Percentiles rank a stretch among this genome's conserved stretches.
phyloP scores from a whole-genome alignment of 2,329 filamentous ascomycete genomes.

The Parastagonospora nodorum region DNA sequence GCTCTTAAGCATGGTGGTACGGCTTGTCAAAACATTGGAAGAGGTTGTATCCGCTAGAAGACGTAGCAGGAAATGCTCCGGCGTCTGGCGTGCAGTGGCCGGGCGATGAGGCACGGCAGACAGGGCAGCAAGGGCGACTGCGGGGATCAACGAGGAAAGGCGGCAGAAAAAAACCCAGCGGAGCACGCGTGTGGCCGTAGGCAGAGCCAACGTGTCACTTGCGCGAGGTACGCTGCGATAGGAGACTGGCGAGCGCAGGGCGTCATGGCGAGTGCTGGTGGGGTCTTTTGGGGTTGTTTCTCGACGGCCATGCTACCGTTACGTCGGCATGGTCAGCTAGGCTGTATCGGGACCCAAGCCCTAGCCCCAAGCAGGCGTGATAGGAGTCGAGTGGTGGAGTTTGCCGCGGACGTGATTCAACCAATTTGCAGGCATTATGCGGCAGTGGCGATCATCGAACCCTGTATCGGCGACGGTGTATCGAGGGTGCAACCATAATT shows the following conservation, averaged over 20 bases:
- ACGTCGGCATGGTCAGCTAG: constrained; percentile 34
- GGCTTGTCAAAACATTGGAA: constrained; percentile 40
- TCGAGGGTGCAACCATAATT: constrained; percentile 12
- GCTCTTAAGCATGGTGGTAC: constrained; percentile 47
- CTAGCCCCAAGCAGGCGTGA: constrained; percentile 17
- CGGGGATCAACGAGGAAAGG: constrained; percentile 18
- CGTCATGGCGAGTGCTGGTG: constrained; percentile 34
- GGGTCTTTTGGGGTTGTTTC: constrained; percentile 34
- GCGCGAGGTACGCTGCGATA: constrained; percentile 27
- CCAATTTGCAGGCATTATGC: constrained; percentile 27
- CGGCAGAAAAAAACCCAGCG: constrained; percentile 7
- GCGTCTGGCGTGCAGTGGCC: constrained; percentile 28
- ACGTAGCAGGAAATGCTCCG: constrained; percentile 39
- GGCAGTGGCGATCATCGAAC: constrained; percentile 11
- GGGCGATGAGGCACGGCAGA: constrained; percentile 35
- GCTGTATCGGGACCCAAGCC: constrained; percentile 12
- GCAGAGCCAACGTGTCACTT: constrained; percentile 20
- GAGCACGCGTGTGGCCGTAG: constrained; percentile 14
- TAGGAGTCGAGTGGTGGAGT: constrained; percentile 17
- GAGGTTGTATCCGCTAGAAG: constrained; percentile 48
- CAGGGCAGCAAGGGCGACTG: constrained; percentile 34
- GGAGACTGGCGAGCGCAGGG: constrained; percentile 26
- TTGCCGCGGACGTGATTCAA: constrained; percentile 29
- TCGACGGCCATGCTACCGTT: constrained; percentile 38
- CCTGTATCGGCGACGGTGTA: not conserved